These are phyloP conservation scores for Aurinia saxatilis DNA, from an alignment of 345 rosid genomes.

Conservation along the genomic window DNA sequence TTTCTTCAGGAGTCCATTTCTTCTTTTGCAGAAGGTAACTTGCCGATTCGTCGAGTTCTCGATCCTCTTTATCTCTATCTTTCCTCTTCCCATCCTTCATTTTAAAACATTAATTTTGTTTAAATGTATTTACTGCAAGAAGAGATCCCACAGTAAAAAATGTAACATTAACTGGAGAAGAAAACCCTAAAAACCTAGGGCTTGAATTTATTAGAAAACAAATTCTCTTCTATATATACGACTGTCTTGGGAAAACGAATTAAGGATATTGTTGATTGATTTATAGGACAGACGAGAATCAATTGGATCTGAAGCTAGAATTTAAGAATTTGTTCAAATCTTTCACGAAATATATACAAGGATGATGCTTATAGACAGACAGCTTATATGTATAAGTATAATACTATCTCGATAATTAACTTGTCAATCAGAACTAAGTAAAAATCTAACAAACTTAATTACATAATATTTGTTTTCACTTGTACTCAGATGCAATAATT, in stretches of 20 bases:
- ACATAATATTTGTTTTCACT: constrained; percentile 11
- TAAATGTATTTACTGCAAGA: too few relatives aligned
- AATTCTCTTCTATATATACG: not conserved
- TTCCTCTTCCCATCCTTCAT: constrained; percentile 83
- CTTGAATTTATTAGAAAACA: not conserved
- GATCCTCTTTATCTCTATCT: constrained; percentile 95
- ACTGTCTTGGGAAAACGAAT: constrained; percentile 18
- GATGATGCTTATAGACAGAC: too few relatives aligned
- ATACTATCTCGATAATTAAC: not conserved
- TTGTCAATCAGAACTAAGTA: not conserved
- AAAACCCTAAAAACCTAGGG: constrained; percentile 26
- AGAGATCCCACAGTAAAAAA: too few relatives aligned
- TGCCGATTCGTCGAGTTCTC: constrained; percentile 93
- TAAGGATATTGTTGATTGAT: constrained; percentile 19
- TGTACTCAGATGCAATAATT: constrained; percentile 3
- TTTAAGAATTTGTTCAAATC: not conserved
- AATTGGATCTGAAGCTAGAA: constrained; percentile 13
- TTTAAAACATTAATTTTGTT: too few relatives aligned
- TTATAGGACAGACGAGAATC: constrained; percentile 20
- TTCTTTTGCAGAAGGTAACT: constrained; percentile 93
- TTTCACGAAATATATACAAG: not conserved
- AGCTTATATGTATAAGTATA: too few relatives aligned
- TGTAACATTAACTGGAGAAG: not conserved
- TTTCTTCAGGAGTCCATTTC: constrained; percentile 87
- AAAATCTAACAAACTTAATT: constrained; percentile 2